Evolutionary conservation across 129 eudicot genomes (phyloP), one percentile per base, ranked within the genome.

Genomic region (Deinandra increscens): DNA sequence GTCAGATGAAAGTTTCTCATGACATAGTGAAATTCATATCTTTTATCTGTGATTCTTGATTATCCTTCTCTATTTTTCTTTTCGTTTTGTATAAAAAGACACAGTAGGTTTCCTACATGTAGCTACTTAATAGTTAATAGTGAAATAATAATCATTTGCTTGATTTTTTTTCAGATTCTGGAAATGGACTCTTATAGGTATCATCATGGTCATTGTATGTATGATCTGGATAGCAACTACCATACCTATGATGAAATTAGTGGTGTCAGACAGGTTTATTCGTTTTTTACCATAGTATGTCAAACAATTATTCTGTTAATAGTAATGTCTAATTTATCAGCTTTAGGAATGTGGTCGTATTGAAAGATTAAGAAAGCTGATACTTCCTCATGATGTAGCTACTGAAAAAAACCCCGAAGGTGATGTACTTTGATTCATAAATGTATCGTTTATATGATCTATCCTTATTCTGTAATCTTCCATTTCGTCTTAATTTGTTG

Each of bases 131-230:
- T 38, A 20, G n/a, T n/a, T n/a, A n/a, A n/a, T n/a, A n/a, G n/a
- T 42, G 70, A 8, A 65, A 39, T 33, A 31, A 31, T 45, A 31
- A 48, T 31, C 36, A 49, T 13, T 19, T 68, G 49, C 36, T 10
- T 68, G 19, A 60, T 38, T 36, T 43, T 56, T 60, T 23, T 71
- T 55, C 89, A 91, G 97, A 91, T 91, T 73, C 89, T 91, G 54
- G 97, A 91, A 74, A 91, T 91, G 97, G 97, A 91, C 81, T 85
- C 96, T 19, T 91, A 91, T 71, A 78, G 97, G 75, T 91, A n/a
- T n/a, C n/a, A 91, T 79, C 97, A 91, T 53, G 97, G 97, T 9
- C 97, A 91, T 78, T 91, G 96, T 77, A 88, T 91, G 97, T 91
- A 96, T 86, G 97, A 91, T 81, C 97, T 96, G 45, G 97, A 96